A percentile compares a stretch with the other conserved stretches of the same genome.
Evolutionary conservation across 2,329 filamentous ascomycete genomes (phyloP).

Genomic region (Thelonectria discophora): DNA sequence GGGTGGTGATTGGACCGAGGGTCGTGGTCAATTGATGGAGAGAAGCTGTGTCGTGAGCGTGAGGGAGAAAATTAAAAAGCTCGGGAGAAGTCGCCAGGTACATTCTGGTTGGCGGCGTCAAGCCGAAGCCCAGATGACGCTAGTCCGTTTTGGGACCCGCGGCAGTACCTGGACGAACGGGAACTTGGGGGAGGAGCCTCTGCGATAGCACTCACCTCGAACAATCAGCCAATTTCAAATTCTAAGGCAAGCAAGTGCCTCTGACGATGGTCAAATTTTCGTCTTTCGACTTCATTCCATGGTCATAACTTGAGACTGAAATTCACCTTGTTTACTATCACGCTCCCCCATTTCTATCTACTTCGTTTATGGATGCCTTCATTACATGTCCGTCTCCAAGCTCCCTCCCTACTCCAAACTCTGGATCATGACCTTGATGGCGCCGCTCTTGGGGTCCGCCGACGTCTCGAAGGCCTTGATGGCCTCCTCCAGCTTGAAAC

Average conservation of each 20-base stretch:
- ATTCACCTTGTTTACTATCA: slow-evolving; percentile 15
- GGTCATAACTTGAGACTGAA: neutral
- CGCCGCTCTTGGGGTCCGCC: slow-evolving; percentile 85
- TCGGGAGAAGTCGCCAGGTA: slow-evolving; percentile 56
- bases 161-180: slow-evolving; percentile 29
- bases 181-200: neutral
- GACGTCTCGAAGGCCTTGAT: slow-evolving; percentile 90
- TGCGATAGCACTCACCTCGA: neutral
- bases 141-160: slow-evolving; percentile 44
- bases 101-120: slow-evolving; percentile 28
- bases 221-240: neutral
- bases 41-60: slow-evolving; percentile 39
- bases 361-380: slow-evolving; percentile 2
- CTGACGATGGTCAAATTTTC: no score
- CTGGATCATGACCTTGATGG: slow-evolving; percentile 98
- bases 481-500: slow-evolving; percentile 85
- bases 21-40: slow-evolving; percentile 50
- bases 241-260: neutral
- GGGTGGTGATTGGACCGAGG: slow-evolving; percentile 38
- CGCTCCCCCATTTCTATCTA: slow-evolving; percentile 31
- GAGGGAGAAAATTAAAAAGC: slow-evolving; percentile 55
- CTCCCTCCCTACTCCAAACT: slow-evolving; percentile 60
- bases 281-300: no score
- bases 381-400: slow-evolving; percentile 20
- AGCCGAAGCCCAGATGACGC: slow-evolving; percentile 38